A percentile compares a stretch with the other conserved stretches of the same genome.
Conservation (phyloP, 768 basidiomycete species). For the Phanerochaete sordida region DNA sequence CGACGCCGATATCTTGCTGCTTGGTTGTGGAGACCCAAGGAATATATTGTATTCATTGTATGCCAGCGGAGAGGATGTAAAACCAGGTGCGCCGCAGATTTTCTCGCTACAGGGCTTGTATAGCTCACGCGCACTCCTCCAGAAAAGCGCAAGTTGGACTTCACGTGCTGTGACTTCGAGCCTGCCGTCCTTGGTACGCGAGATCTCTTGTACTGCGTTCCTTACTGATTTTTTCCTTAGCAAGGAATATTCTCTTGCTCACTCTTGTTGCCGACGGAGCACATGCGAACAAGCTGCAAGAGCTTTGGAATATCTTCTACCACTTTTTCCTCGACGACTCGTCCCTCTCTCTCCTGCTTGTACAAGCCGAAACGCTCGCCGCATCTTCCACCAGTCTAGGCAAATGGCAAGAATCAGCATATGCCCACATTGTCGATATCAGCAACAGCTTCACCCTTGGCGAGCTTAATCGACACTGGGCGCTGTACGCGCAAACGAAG, state of each 20-base stretch:
- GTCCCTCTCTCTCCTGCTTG: conserved; percentile 29
- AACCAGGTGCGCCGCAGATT: conserved; percentile 24
- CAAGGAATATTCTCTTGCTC: conserved; percentile 45
- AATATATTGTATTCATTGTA: conserved; percentile 49
- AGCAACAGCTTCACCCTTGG: conserved; percentile 35
- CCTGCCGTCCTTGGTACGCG: conserved; percentile 45
- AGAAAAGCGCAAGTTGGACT: conserved; percentile 33
- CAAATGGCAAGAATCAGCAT: conserved; percentile 40
- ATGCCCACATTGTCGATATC: conserved; percentile 37
- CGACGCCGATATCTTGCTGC: conserved; percentile 43
- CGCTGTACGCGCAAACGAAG: conserved; percentile 11
- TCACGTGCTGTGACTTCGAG: conserved; percentile 51
- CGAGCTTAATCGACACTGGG: conserved; percentile 40
- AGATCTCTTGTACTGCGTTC: not conserved
- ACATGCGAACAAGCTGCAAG: not conserved
- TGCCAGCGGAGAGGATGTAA: conserved; percentile 18
- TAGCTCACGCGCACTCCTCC: no score
- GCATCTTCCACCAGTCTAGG: conserved; percentile 29
- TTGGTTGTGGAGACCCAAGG: conserved; percentile 57
- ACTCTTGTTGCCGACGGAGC: conserved; percentile 37
- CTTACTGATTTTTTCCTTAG: conserved; percentile 23
- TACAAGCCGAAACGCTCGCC: conserved; percentile 38
- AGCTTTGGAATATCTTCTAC: conserved; percentile 47
- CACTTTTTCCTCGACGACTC: conserved; percentile 42
- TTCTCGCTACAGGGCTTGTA: no score